A percentile compares a stretch with the other conserved stretches of the same genome.
phyloP scores from a whole-genome alignment of 2,329 filamentous ascomycete species.

The Microdochium bolleyi region DNA sequence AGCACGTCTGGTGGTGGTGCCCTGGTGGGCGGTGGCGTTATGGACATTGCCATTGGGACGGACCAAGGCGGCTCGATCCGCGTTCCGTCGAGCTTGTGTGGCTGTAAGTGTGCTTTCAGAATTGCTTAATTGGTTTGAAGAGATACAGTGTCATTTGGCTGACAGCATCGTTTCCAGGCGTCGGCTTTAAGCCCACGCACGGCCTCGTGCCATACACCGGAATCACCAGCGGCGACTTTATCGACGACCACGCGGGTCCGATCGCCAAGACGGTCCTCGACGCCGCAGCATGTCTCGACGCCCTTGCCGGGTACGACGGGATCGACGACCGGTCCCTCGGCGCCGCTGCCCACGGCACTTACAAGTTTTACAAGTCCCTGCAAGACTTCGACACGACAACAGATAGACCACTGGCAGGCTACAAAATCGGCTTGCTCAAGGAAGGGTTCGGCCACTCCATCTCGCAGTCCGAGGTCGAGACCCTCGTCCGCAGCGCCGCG shows the following conservation, averaged over 20 bases:
- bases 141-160: no score
- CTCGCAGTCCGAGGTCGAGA: constrained; percentile 28
- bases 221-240: constrained; percentile 35
- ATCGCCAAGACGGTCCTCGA: constrained; percentile 31
- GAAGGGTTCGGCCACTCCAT: constrained; percentile 33
- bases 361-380: constrained; percentile 13
- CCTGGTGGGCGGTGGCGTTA: constrained; percentile 31
- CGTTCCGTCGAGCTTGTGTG: constrained; percentile 30
- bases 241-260: constrained; percentile 42
- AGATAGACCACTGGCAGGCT: constrained; percentile 14
- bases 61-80: constrained; percentile 39
- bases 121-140: background rate
- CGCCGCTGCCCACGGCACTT: constrained; percentile 17
- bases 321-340: constrained; percentile 37
- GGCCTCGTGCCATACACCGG: constrained; percentile 43
- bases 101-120: constrained; percentile 11
- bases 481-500: constrained; percentile 31
- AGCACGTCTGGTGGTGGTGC: constrained; percentile 39
- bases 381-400: background rate
- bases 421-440: constrained; percentile 32
- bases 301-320: constrained; percentile 37
- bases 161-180: no score
- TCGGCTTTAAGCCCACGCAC: constrained; percentile 43
- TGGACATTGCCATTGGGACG: constrained; percentile 37
- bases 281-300: constrained; percentile 31